These are phyloP conservation scores for Cardiospermum halicacabum DNA, from an alignment of 345 rosid species.

Conservation along the genomic window DNA sequence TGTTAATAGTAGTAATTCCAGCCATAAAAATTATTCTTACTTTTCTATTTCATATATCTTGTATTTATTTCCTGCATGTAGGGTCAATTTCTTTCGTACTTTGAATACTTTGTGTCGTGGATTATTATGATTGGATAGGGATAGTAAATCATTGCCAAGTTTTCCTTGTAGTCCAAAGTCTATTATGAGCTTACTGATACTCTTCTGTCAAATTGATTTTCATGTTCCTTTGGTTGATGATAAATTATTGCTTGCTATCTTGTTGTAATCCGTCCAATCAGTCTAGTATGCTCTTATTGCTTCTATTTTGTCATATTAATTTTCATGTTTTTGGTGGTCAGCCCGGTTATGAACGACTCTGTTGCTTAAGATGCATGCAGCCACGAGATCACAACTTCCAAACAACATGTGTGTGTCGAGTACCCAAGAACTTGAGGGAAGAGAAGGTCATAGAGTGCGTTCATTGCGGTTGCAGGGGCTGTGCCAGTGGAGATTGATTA, in stretches of 20 bases:
- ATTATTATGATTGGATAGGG: too few species aligned
- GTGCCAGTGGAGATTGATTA: slow-evolving; percentile 70
- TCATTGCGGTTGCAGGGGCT: slow-evolving; percentile 81
- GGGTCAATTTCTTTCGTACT: too few species aligned
- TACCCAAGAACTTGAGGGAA: slow-evolving; percentile 73
- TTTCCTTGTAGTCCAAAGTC: too few species aligned
- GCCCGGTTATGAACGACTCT: slow-evolving; percentile 79
- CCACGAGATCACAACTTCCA: slow-evolving; percentile 84
- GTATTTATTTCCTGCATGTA: too few species aligned
- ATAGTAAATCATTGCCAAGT: too few species aligned
- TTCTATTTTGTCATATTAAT: not conserved
- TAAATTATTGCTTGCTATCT: not conserved
- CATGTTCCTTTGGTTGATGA: too few species aligned
- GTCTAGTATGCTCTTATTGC: not conserved
- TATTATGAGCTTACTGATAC: too few species aligned
- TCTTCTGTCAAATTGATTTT: too few species aligned
- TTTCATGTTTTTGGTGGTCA: slow-evolving; percentile 27
- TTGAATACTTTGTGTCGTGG: too few species aligned
- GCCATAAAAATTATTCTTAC: too few species aligned
- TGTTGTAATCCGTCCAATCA: not conserved
- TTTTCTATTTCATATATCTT: too few species aligned
- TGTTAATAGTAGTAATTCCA: too few species aligned
- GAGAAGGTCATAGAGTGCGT: slow-evolving; percentile 81
- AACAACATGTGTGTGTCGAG: slow-evolving; percentile 77
- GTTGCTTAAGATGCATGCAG: slow-evolving; percentile 85